Evolutionary conservation across 352 stramenopile genomes (phyloP), one percentile per base, ranked within the genome.

Genomic region (Phytophthora idaei): DNA sequence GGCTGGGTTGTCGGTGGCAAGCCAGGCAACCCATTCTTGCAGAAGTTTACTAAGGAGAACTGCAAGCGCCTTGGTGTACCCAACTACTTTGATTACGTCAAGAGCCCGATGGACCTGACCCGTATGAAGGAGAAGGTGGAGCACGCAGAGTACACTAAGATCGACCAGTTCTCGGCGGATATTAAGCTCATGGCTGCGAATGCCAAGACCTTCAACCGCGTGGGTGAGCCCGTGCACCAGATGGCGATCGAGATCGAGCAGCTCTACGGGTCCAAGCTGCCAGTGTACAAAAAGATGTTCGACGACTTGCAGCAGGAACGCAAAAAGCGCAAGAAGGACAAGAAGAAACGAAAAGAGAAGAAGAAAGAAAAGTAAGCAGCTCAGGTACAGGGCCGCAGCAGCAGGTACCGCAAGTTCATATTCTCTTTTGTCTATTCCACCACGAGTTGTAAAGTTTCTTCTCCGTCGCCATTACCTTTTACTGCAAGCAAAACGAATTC

Each of bases 271-370:
- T 79, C 76, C 7, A 95, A 93, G 68, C 64, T 93, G 41, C 45
- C 65, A 44, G 64, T 61, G 0, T 95, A 93, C 74, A 77, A 73
- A 37, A 74, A 78, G 25, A 89, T 83, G 61, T 87, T 92, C n/a
- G 87, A 95, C 11, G 84, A 92, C 15, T 51, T 95, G 41, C 78
- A 92, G 53, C 77, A 85, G 57, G 83, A 93, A 60, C 84, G 83
- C 60, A 94, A 95, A 73, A 94, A 93, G 69, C 86, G 83, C 71
- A 95, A 94, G 71, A 94, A 94, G 58, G 85, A 93, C 21, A 93
- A 94, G 76, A 95, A 95, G 77, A 94, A 95, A 66, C 81, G 91
- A 46, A 95, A 94, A 75, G 80, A 93, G 36, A 93, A 95, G 73
- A 94, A 95, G 67, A 94, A 95, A 57, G 83, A 93, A 50, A 95